Conservation (phyloP, 495 filamentous ascomycete genomes). For the Penicillium lagena region DNA sequence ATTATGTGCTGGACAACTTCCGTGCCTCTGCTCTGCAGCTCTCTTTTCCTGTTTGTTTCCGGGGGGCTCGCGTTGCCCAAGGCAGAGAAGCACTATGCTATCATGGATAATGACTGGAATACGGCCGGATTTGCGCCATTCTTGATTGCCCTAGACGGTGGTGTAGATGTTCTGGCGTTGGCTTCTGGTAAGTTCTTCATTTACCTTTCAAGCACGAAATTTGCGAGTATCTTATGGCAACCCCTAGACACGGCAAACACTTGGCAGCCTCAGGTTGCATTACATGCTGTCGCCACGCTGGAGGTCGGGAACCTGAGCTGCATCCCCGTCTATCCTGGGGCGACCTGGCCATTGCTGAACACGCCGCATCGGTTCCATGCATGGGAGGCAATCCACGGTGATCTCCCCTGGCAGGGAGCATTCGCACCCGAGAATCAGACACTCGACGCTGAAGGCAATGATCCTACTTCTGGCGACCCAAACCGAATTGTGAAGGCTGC, state of each 20-base stretch:
- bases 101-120: conserved; percentile 32
- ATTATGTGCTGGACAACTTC: conserved; percentile 10
- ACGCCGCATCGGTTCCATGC: conserved; percentile 23
- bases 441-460: conserved; percentile 16
- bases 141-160: conserved; percentile 21
- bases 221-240: not conserved
- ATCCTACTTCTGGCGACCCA: conserved; percentile 26
- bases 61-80: conserved; percentile 4
- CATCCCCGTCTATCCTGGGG: conserved; percentile 27
- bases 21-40: conserved; percentile 10
- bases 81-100: conserved; percentile 16
- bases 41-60: conserved; percentile 8
- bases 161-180: conserved; percentile 22
- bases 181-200: conserved; percentile 12
- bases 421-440: conserved; percentile 26
- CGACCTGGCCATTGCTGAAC: conserved; percentile 27
- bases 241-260: conserved; percentile 23
- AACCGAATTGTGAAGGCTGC: conserved; percentile 24
- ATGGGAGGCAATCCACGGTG: conserved; percentile 27
- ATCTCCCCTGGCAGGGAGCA: conserved; percentile 27
- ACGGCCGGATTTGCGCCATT: conserved; percentile 25
- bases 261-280: conserved; percentile 24
- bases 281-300: conserved; percentile 25
- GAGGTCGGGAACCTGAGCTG: conserved; percentile 25
- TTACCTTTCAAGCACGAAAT: not conserved